Evolutionary conservation across 2,329 filamentous ascomycete species (phyloP).

Genomic region (Fusarium decemcellulare): DNA sequence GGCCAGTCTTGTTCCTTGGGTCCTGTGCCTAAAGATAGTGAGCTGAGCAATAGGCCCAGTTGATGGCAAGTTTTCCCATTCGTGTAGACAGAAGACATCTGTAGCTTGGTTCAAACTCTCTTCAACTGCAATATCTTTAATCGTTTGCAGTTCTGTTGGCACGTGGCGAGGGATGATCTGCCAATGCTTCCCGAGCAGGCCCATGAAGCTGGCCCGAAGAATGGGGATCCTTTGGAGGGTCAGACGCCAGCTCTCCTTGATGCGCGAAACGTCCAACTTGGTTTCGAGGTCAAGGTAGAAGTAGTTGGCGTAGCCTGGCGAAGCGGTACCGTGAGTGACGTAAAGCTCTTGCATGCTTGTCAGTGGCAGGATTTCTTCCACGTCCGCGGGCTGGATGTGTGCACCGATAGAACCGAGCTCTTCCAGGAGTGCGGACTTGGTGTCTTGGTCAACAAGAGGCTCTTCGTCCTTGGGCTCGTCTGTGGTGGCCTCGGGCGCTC

Average conservation of each 20-base stretch:
- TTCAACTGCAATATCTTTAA: conserved; percentile 9
- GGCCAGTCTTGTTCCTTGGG: conserved; percentile 33
- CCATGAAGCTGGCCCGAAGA: conserved; percentile 40
- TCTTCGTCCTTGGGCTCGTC: not conserved
- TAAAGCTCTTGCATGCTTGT: conserved; percentile 33
- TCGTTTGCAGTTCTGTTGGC: conserved; percentile 9
- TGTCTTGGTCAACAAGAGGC: conserved; percentile 18
- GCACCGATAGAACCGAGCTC: conserved; percentile 14
- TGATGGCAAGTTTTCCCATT: conserved; percentile 4
- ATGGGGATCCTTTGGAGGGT: conserved; percentile 37
- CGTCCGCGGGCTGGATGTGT: not conserved
- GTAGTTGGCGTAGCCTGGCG: conserved; percentile 39
- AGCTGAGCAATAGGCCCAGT: conserved; percentile 30
- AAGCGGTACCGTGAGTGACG: conserved; percentile 3
- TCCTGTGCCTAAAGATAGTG: conserved; percentile 29
- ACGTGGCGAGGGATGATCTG: conserved; percentile 38
- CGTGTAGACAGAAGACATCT: conserved; percentile 17
- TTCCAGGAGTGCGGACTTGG: conserved; percentile 9
- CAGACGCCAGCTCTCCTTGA: conserved; percentile 30
- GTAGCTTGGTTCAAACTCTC: conserved; percentile 30
- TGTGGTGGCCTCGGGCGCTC: too few relatives aligned
- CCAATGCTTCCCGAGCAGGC: conserved; percentile 31
- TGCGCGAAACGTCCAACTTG: conserved; percentile 28
- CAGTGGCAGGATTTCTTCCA: conserved; percentile 36
- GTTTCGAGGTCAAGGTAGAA: conserved; percentile 41